Evolutionary conservation across 441 rosid genomes (phyloP), one percentile per base, ranked within the genome.

Genomic region (Sinapis alba): DNA sequence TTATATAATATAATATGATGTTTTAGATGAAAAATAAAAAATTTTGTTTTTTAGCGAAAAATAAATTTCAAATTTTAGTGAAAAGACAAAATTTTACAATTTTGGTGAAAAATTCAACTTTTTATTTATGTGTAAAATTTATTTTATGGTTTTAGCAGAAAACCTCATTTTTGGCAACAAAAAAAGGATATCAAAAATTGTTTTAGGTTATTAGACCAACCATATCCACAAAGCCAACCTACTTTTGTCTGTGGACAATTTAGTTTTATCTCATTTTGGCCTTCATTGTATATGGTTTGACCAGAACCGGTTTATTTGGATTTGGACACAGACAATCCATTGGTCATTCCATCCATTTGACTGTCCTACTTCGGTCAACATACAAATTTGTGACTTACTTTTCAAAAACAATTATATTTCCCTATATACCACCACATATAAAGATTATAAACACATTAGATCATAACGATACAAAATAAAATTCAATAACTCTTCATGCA

Each of bases 381-480:
- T n/a, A 73, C 70, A 56, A 53, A 36, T 16, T 56, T 38, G 32
- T 12, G 24, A 65, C 30, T 59, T 68, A n/a, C 26, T 30, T 74
- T 57, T 24, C 28, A 32, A 27, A 58, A 65, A 45, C n/a, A 43
- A 28, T 43, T 28, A 2, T 56, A 65, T 4, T 45, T 57, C 6
- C 66, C 63, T 73, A 73, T 73, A 73, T 73, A 65, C 72, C 27
- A 10, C 27, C 43, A 43, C 15, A 41, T 0, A 65, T n/a, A 9
- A 41, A 73, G 57, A 45, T 41, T 65, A 57, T 23, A 56, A 65
- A 65, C 71, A 73, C 65, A 65, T 73, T 64, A 34, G 32, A 65
- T 41, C 64, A 57, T 57, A 43, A 41, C 71, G 12, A 57, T 43
- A 65, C 47, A 65, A 73, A 41, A 8, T 56, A 41, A 19, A 20